Evolutionary conservation across 495 filamentous ascomycete genomes (phyloP), one percentile per base, ranked within the genome.

Genomic region (Aspergillus bridgeri): DNA sequence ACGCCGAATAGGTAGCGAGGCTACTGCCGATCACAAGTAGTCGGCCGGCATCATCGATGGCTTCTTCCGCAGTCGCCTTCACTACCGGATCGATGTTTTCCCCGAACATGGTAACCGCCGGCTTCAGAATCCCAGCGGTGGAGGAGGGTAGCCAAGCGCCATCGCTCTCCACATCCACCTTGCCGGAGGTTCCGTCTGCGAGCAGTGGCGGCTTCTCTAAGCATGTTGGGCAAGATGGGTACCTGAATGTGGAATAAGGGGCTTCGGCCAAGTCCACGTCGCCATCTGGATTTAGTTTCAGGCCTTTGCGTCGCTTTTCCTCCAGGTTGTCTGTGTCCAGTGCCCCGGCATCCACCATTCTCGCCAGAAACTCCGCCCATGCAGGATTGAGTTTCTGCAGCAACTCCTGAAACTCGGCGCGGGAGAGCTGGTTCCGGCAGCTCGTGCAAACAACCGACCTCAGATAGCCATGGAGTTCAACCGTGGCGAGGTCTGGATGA

Each of bases 21-120:
- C 89, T 95, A 43, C 87, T 96, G 8, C 92, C 94, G 15, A 97
- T 67, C 17, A 98, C 81, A 25, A 98, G 77, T 21, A 98, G 69
- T 27, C 82, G 77, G 17, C 82, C 83, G 8, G 92, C 86, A 51
- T 81, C 80, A 60, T 96, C 88, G 42, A 98, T 83, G 7, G 86
- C 88, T 18, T 83, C 76, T 65, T 96, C 91, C 2, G 92, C 93
- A n/a, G 83, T 85, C 1, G 65, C 59, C 67, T 92, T 96, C 15
- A 91, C 86, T 4, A 65, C 54, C 2, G 68, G 65, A 3, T 81
- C 73, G 27, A 97, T 94, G 53, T 84, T 90, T 71, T 98, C 94
- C 3, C 94, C 94, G 69, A 98, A 98, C 90, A 98, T 96, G 51
- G 88, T 84, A 0, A 98, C 93, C 1, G 86, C 86, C 4, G 94